These are phyloP conservation scores for Fusarium xyrophilum DNA, from an alignment of 2,329 filamentous ascomycete genomes.

Conservation along the genomic window DNA sequence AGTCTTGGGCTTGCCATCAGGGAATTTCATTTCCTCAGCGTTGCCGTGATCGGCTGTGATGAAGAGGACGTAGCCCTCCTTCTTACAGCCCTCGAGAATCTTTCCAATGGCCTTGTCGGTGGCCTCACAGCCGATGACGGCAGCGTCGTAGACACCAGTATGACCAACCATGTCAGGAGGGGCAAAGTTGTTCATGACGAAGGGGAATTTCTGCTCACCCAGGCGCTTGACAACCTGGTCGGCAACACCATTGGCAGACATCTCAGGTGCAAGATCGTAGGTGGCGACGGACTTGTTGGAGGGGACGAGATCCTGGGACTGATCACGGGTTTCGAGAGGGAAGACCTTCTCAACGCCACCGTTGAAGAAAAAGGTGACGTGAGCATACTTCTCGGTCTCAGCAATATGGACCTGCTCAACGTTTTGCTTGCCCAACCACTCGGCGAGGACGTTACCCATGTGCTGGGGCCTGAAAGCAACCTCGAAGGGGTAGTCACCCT, in stretches of 20 bases:
- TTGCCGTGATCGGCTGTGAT: conserved; percentile 98
- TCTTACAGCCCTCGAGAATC: conserved; percentile 93
- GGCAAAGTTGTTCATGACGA: conserved; percentile 99
- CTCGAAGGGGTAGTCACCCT: conserved; percentile 90
- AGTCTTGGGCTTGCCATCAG: conserved; percentile 95
- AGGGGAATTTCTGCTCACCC: conserved; percentile 84
- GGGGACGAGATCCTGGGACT: conserved; percentile 77
- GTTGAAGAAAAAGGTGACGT: conserved; percentile 99
- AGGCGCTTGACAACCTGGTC: conserved; percentile 90
- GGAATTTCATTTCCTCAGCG: conserved; percentile 98
- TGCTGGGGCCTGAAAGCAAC: conserved; percentile 92
- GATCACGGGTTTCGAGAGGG: conserved; percentile 87
- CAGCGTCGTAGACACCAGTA: conserved; percentile 95
- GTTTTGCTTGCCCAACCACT: conserved; percentile 90
- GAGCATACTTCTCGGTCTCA: conserved; percentile 99
- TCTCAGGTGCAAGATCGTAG: conserved; percentile 93
- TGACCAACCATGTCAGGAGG: conserved; percentile 99
- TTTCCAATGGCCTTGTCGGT: conserved; percentile 94
- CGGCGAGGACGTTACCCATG: conserved; percentile 98
- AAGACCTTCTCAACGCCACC: conserved; percentile 97
- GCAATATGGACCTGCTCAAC: conserved; percentile 95
- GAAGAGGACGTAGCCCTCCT: conserved; percentile 91
- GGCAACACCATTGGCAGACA: conserved; percentile 91
- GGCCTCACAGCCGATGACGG: conserved; percentile 80
- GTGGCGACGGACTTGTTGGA: conserved; percentile 91